Base-by-base conservation (phyloP, 2,329 filamentous ascomycete species). In the Penicillium psychrosexuale region DNA sequence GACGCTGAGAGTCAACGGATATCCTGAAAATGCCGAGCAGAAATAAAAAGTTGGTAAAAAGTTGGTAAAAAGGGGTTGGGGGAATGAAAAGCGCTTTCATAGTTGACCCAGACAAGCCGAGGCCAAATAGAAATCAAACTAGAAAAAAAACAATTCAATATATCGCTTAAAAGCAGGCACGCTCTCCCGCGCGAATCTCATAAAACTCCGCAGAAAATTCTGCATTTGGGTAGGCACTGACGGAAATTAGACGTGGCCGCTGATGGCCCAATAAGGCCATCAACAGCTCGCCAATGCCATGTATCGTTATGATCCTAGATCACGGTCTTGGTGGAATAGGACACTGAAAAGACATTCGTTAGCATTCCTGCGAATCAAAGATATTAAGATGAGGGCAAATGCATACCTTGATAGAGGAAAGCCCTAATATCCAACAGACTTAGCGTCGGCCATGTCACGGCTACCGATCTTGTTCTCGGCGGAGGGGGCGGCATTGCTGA, bases 81-180 rank as follows among this genome's bases (percentile, higher is more conserved):
- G 13, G 3, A 33, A 40, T 11, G 12, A 9, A 33, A 36, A 4
- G 55, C 33, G 53, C 56, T 56, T 54, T 55, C 53, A 47, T 53
- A 58, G 31, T 9, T 53, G 51, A 51, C 47, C 17, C 27, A 42
- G 53, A 56, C 53, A 50, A 30, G 43, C 57, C 53, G 37, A 54
- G 47, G 56, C 39, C 47, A 62, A 51, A 45, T 15, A 17, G 45
- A 62, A 61, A 53, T 50, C 33, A 51, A 60, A 55, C 38, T 47
- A 39, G 40, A 46, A 42, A 59, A 58, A 50, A 44, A 5, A 19
- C 19, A 19, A 58, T 54, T 58, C 34, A 52, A 53, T 55, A 48
- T 46, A 50, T 51, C 56, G 61, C 53, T 62, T 53, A 17, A 64
- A 61, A 58, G 54, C 59, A 61, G 37, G 50, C 53, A 56, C 52